phyloP scores from a whole-genome alignment of 352 stramenopile genomes.

The Phytopythium oedochilum region DNA sequence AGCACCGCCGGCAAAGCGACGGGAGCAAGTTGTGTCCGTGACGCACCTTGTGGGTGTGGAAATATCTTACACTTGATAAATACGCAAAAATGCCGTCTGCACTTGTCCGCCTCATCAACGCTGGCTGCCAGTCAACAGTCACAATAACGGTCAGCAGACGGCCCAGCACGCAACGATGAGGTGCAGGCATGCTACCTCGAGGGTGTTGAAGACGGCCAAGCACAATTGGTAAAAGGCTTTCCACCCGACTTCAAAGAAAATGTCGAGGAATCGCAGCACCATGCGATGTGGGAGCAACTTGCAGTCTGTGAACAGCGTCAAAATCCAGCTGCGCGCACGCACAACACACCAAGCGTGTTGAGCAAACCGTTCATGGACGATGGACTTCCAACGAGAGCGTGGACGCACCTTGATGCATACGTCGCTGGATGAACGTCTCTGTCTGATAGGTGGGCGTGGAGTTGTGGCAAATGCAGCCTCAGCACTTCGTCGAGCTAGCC shows the following conservation, averaged over 20 bases:
- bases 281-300: constrained; percentile 31
- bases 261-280: constrained; percentile 34
- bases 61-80: constrained; percentile 26
- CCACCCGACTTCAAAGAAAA: constrained; percentile 49
- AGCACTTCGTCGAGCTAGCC: constrained; percentile 35
- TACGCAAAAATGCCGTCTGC: constrained; percentile 26
- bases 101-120: constrained; percentile 15
- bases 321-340: constrained; percentile 27
- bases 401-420: constrained; percentile 35
- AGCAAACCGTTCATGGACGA: background rate
- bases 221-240: constrained; percentile 41
- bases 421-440: constrained; percentile 38
- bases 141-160: background rate
- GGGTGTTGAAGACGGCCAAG: constrained; percentile 28
- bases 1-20: no score
- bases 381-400: no score
- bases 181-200: constrained; percentile 17
- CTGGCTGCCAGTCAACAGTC: constrained; percentile 3
- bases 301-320: constrained; percentile 50
- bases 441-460: constrained; percentile 42
- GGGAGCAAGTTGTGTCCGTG: background rate
- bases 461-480: constrained; percentile 25
- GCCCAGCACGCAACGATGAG: background rate
- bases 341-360: background rate
- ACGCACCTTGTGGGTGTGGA: constrained; percentile 31